Conservation (phyloP, 192 early-diverging fungal genomes). For the Umbelopsis sp. region DNA sequence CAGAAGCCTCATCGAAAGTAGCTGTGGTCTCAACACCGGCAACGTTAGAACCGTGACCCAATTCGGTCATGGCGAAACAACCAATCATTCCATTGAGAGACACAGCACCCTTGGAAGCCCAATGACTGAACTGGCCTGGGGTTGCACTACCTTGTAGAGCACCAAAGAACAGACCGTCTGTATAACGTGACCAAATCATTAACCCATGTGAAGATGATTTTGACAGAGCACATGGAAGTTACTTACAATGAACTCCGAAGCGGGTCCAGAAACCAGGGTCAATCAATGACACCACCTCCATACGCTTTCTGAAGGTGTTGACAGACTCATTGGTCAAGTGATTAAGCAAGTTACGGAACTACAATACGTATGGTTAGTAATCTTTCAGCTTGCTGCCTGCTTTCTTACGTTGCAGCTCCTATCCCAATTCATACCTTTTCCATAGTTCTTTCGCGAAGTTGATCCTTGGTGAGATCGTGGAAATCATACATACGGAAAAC, state of each 20-base stretch:
- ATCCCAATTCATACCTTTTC: constrained; percentile 58
- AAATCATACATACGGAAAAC: constrained; percentile 79
- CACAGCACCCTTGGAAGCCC: constrained; percentile 83
- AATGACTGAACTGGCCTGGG: constrained; percentile 81
- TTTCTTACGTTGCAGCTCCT: no score
- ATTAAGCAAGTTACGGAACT: constrained; percentile 70
- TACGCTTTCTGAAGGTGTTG: constrained; percentile 69
- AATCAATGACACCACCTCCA: constrained; percentile 79
- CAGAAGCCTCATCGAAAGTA: constrained; percentile 78
- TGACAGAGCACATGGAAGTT: neutral
- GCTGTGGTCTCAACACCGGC: constrained; percentile 93
- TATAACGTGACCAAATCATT: neutral
- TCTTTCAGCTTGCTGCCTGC: neutral
- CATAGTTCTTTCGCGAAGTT: constrained; percentile 86
- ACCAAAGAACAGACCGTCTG: constrained; percentile 81
- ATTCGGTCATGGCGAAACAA: constrained; percentile 94
- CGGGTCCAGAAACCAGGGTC: constrained; percentile 93
- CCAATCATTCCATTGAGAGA: constrained; percentile 82
- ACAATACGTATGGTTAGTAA: neutral
- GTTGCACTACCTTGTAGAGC: constrained; percentile 85
- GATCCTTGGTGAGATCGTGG: constrained; percentile 73
- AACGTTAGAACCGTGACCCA: constrained; percentile 87
- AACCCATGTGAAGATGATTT: constrained; percentile 6
- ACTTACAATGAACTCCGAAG: constrained; percentile 81
- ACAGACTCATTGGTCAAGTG: constrained; percentile 73